Conservation (phyloP, 1,284 basidiomycete genomes). For the Ustanciosporium gigantosporum region DNA sequence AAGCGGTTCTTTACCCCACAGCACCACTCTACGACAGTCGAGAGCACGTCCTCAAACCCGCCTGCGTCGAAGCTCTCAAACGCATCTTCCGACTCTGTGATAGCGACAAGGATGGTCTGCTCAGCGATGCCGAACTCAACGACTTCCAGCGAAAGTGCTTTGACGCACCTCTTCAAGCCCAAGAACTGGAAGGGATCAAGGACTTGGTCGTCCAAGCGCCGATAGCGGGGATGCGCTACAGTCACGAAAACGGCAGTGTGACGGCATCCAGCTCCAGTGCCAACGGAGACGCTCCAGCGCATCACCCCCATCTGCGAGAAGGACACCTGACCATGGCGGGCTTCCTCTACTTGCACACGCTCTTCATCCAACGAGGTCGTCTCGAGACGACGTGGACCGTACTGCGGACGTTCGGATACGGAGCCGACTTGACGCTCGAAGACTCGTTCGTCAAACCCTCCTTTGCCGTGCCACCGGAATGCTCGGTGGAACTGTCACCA, state of each 20-base stretch:
- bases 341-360: conserved; percentile 92
- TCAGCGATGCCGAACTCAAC: conserved; percentile 89
- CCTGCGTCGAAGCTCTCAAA: conserved; percentile 82
- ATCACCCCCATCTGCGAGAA: conserved; percentile 62
- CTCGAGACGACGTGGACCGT: conserved; percentile 99
- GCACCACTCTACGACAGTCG: conserved; percentile 95
- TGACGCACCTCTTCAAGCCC: conserved; percentile 83
- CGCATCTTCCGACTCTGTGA: conserved; percentile 97
- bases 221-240: conserved; percentile 31
- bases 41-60: conserved; percentile 81
- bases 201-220: conserved; percentile 52
- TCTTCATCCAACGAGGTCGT: conserved; percentile 93
- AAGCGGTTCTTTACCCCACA: conserved; percentile 94
- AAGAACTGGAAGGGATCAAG: conserved; percentile 76
- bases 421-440: conserved; percentile 79
- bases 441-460: conserved; percentile 61
- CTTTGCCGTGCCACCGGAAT: conserved; percentile 91
- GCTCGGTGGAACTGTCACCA: conserved; percentile 90
- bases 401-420: conserved; percentile 90
- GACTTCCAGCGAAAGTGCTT: conserved; percentile 98
- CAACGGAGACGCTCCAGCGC: conserved; percentile 22
- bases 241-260: conserved; percentile 35
- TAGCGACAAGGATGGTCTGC: conserved; percentile 86
- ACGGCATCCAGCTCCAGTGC: conserved; percentile 33
- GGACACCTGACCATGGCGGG: conserved; percentile 83